Evolutionary conservation across 106 monocot genomes (phyloP), one percentile per base, ranked within the genome.

Genomic region (Vanilla planifolia): DNA sequence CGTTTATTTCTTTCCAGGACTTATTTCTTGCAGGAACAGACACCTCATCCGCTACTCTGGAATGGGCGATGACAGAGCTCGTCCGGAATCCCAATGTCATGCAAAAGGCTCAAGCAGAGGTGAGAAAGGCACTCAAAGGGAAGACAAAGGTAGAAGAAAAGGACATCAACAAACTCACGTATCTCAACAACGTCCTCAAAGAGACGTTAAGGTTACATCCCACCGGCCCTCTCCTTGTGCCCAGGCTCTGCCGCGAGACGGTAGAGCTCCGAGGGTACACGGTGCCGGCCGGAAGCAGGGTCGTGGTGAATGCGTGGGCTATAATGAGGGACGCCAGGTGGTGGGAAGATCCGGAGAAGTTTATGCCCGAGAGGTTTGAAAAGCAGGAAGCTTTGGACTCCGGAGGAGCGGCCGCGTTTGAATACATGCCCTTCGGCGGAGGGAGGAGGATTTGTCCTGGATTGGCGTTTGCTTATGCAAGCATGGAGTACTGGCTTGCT

Each of bases 11-110:
- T n/a, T n/a, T n/a, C n/a, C 52, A 66, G 66, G 66, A 66, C 25
- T 25, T 66, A 52, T 27, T 66, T 55, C 8, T 3, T 2, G 53
- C 22, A 3, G 66, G 66, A 3, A 66, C 27, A 1, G 53, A 66
- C 22, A 39, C 66, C 1, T 15, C 66, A 10, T 37, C 17, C 39
- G 3, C 13, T 1, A 26, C 53, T 26, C n/a, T 66, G 14, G 37
- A 52, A 17, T 66, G 66, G 66, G 53, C 53, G 0, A 66, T 66
- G 66, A 40, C 53, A 7, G 52, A 66, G 37, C 23, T 66, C 26
- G n/a, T 66, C 22, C 14, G 2, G 4, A 14, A 55, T 30, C 39
- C 53, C 11, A 9, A 21, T 17, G 8, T 15, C 9, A 53, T 37
- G 53, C 4, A 39, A 23, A 55, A 3, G 28, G 36, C 15, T 14